Evolutionary conservation across 2,329 filamentous ascomycete species (phyloP), one percentile per base, ranked within the genome.

Genomic region (Coniochaeta sp.): DNA sequence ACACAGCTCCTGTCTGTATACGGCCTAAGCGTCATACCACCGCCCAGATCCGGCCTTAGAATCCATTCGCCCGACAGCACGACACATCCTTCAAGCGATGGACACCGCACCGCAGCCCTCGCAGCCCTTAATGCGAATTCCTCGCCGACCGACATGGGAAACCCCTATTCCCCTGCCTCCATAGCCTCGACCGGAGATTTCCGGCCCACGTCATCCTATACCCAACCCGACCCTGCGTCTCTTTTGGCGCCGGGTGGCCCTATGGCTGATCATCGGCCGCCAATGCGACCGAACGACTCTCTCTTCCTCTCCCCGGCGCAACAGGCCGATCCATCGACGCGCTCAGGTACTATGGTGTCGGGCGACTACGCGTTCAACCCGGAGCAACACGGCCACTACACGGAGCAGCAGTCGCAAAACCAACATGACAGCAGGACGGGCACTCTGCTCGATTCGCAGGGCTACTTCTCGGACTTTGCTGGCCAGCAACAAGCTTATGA

Each of bases 391-490:
- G 35, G 33, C 42, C 86, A 92, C 55, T 77, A 76, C 28, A 88
- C 89, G 59, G 71, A 64, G 6, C 67, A n/a, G n/a, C n/a, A 51
- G 48, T 71, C 63, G 27, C 65, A 70, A 35, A 69, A 70, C 18
- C 61, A 67, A 0, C 76, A 78, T 53, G 77, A 83, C 50, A 82
- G 83, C 60, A 76, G 87, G 51, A 75, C 82, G 32, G 85, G 85
- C 53, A 96, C 92, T 6, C 86, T 97, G 82, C 74, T 95, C 53
- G 91, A 96, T 63, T 87, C 89, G 10, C 88, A 94, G 60, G 88
- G 81, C 14, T 97, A 90, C 68, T 99, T 99, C 65, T 92, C 89
- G 10, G 94, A 97, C 66, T 99, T 99, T 72, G 89, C 92, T 20
- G 91, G 92, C 20, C 88, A 95, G 65, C 88, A 95, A 65, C 92